These are phyloP conservation scores for Mycena kentingensis DNA, from an alignment of 768 basidiomycete genomes.

Conservation along the genomic window DNA sequence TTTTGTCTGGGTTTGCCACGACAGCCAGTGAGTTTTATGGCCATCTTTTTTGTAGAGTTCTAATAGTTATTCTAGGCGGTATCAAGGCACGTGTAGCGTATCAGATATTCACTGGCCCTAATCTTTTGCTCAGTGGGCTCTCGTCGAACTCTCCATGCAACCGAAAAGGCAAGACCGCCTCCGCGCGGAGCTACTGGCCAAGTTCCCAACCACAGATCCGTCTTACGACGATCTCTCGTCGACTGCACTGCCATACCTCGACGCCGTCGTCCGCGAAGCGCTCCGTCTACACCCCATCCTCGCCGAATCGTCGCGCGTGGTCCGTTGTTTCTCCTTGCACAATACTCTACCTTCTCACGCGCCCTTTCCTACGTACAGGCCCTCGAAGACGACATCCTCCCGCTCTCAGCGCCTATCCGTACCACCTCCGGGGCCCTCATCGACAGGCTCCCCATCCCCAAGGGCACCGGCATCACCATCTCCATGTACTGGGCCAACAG, in stretches of 20 bases:
- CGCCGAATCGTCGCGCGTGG: slow-evolving; percentile 28
- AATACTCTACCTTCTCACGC: neutral
- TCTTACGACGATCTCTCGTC: slow-evolving; percentile 42
- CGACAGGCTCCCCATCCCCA: slow-evolving; percentile 39
- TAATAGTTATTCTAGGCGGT: neutral
- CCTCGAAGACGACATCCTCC: slow-evolving; percentile 29
- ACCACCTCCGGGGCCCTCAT: slow-evolving; percentile 40
- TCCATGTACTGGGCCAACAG: slow-evolving; percentile 42
- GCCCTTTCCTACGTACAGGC: neutral
- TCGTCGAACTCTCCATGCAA: neutral
- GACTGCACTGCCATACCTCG: slow-evolving; percentile 53
- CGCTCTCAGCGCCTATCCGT: slow-evolving; percentile 40
- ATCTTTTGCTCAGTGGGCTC: neutral
- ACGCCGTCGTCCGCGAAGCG: slow-evolving; percentile 43
- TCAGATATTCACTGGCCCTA: neutral
- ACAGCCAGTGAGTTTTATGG: neutral
- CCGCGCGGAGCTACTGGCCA: neutral
- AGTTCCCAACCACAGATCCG: neutral
- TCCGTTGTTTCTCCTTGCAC: neutral
- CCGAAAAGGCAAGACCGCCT: neutral
- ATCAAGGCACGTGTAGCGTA: neutral
- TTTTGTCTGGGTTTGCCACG: neutral
- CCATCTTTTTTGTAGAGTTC: neutral
- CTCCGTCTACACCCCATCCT: slow-evolving; percentile 42
- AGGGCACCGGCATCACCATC: slow-evolving; percentile 39